Evolutionary conservation across 2,329 filamentous ascomycete species (phyloP).

Genomic region (Sarocladium strictum): DNA sequence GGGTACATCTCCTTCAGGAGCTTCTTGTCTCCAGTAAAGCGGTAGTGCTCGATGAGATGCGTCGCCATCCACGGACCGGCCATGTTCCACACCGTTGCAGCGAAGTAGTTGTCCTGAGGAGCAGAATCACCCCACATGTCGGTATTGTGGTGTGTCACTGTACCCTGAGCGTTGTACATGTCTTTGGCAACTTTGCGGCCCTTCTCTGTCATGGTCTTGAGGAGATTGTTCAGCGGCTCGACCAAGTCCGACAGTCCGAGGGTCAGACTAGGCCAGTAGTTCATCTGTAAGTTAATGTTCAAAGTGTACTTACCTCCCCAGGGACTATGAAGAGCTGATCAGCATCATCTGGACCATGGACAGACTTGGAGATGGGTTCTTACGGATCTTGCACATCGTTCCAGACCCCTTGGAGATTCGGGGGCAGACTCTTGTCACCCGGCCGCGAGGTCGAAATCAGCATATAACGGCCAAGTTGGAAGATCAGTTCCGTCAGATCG

Average conservation of each 20-base stretch:
- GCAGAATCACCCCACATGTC: conserved; percentile 28
- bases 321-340: background rate
- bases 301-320: conserved; percentile 32
- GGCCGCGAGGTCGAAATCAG: conserved; percentile 24
- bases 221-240: conserved; percentile 30
- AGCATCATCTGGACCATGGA: background rate
- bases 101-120: conserved; percentile 13
- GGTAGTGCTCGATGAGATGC: conserved; percentile 32
- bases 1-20: conserved; percentile 23
- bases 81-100: conserved; percentile 29
- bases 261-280: conserved; percentile 31
- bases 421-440: conserved; percentile 25
- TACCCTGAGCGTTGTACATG: conserved; percentile 26
- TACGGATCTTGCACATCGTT: conserved; percentile 29
- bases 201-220: conserved; percentile 29
- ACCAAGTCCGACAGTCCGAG: conserved; percentile 24
- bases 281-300: conserved; percentile 38
- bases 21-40: conserved; percentile 24
- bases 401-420: conserved; percentile 40
- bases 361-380: background rate
- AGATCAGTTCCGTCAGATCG: conserved; percentile 22
- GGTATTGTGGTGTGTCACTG: conserved; percentile 27
- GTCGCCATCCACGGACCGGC: conserved; percentile 32
- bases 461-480: conserved; percentile 28
- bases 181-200: conserved; percentile 23